Conservation (phyloP, 345 rosid genomes). For the Reutealis trisperma region DNA sequence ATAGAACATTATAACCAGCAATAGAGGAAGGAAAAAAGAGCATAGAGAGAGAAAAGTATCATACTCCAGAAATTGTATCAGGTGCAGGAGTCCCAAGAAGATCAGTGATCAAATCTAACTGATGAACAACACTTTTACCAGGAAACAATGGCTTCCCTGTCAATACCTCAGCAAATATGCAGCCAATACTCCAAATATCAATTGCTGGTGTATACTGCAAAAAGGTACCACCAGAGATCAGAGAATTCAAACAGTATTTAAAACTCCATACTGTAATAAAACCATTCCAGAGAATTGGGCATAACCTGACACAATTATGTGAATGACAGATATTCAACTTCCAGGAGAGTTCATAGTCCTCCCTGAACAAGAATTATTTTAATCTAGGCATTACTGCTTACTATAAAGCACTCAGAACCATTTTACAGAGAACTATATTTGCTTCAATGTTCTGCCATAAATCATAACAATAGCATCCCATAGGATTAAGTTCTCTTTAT, state of each 20-base stretch:
- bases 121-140: constrained; percentile 96
- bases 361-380: constrained; percentile 99
- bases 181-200: constrained; percentile 96
- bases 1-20: not conserved
- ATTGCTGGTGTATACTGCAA: constrained; percentile 99
- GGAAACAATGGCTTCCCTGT: constrained; percentile 97
- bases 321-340: constrained; percentile 90
- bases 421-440: constrained; percentile 35
- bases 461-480: constrained; percentile 5
- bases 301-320: constrained; percentile 81
- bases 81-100: constrained; percentile 90
- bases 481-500: not conserved
- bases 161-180: constrained; percentile 98
- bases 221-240: constrained; percentile 25
- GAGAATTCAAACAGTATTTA: constrained; percentile 19
- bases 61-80: constrained; percentile 87
- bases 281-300: constrained; percentile 33
- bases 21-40: not conserved
- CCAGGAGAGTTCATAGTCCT: constrained; percentile 99
- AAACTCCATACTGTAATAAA: constrained; percentile 23
- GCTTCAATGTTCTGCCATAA: constrained; percentile 20
- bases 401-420: constrained; percentile 49
- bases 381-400: constrained; percentile 80
- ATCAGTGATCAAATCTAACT: constrained; percentile 92
- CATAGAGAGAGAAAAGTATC: constrained; percentile 20